Percentiles rank a stretch among this genome's conserved stretches.
Evolutionary conservation across 1,139 yeast species (phyloP).

Genomic region (Pichia sp.): DNA sequence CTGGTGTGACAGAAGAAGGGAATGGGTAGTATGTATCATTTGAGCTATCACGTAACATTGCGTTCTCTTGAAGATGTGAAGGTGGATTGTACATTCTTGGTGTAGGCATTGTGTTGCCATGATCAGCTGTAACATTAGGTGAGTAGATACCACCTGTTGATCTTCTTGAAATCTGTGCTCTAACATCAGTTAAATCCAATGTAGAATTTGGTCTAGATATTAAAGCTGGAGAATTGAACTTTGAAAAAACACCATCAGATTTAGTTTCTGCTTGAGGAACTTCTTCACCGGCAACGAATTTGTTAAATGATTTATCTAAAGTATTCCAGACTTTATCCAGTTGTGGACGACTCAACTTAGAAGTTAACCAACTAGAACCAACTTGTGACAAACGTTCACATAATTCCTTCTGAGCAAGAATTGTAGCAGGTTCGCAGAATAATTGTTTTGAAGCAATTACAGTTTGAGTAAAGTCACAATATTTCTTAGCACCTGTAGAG

Average conservation of each 20-base stretch:
- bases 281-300: constrained; percentile 91
- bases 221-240: constrained; percentile 55
- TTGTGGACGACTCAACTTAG: constrained; percentile 57
- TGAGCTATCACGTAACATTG: neutral
- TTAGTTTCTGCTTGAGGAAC: constrained; percentile 28
- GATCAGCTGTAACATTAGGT: no score
- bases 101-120: neutral
- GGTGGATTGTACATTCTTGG: neutral
- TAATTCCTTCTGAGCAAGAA: constrained; percentile 40
- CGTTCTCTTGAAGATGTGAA: neutral
- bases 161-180: neutral
- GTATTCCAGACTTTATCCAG: constrained; percentile 88
- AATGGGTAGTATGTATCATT: neutral
- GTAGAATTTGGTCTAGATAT: constrained; percentile 54
- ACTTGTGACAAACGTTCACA: constrained; percentile 46
- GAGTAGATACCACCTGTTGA: neutral
- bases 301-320: constrained; percentile 72
- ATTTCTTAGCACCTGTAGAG: constrained; percentile 54
- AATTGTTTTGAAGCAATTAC: constrained; percentile 46
- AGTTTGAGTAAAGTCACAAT: constrained; percentile 49
- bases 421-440: constrained; percentile 38
- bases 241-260: constrained; percentile 67
- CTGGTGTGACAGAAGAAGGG: neutral
- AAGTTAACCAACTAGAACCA: constrained; percentile 35
- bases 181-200: constrained; percentile 36